Evolutionary conservation across 1,139 yeast species (phyloP), one percentile per base, ranked within the genome.

Genomic region (Citeromyces hawaiiensis): DNA sequence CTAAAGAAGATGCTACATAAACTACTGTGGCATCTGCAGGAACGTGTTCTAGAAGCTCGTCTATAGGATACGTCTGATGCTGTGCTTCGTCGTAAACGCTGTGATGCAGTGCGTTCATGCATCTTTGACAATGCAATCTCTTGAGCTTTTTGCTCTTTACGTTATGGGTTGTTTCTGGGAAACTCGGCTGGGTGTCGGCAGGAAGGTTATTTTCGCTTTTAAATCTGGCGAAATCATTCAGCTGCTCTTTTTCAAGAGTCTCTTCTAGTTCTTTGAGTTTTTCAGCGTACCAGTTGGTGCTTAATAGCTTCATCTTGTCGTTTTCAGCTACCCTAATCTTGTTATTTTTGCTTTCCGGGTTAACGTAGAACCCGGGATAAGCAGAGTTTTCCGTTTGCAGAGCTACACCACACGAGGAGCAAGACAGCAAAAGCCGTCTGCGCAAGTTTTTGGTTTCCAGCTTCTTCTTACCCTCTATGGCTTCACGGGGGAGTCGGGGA

Each of bases 1-100:
- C 94, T 21, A 66, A 56, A 0, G 80, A 76, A 38, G 78, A 76
- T 11, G 78, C 63, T 1, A 83, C 72, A 50, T 80, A 77, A 2
- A 79, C 68, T 2, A 83, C 50, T 23, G 68, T 65, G 1, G 76
- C 72, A 25, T 59, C 50, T 2, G 50, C 52, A 3, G 86, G 83
- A 2, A 79, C 62, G 3, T 48, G 44, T 4, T 56, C 48, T 47
- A 75, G 43, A 2, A 75, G 59, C 4, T 58, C 54, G 3, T 59
- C 54, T 6, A 64, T 52, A 0, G 66, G 48, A 37, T 57, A 56
- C 4, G 60, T 59, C 5, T 61, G 60, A 40, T 64, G 69, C 33
- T 66, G 68, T 2, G 57, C 47, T 0, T 50, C 31, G 31, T 59
- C 52, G 45, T 59, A 66, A 3, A 54, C 50, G 30, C 71, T 65